These are phyloP conservation scores for Xylaria sp. DNA, from an alignment of 2,329 filamentous ascomycete species.

Conservation along the genomic window DNA sequence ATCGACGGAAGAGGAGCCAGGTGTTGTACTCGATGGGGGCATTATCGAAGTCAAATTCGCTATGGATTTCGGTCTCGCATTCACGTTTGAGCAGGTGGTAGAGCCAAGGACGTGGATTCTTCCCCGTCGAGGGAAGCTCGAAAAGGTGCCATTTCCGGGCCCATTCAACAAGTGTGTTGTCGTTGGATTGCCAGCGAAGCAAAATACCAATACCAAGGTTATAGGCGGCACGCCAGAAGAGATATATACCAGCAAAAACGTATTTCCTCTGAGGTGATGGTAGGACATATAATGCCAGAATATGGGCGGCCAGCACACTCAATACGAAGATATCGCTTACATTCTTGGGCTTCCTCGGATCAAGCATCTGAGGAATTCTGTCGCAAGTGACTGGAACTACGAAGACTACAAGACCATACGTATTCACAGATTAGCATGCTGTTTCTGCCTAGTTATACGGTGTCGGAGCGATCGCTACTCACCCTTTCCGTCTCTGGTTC, in stretches of 20 bases:
- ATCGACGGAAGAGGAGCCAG: conserved; percentile 93
- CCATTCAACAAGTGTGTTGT: conserved; percentile 85
- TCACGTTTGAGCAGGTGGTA: conserved; percentile 86
- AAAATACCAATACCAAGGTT: conserved; percentile 93
- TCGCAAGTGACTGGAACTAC: conserved; percentile 95
- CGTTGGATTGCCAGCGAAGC: conserved; percentile 86
- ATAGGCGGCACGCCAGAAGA: conserved; percentile 92
- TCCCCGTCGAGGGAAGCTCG: conserved; percentile 78
- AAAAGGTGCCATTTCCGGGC: conserved; percentile 86
- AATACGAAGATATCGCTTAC: conserved; percentile 84
- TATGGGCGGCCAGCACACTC: conserved; percentile 75
- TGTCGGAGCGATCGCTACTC: conserved; percentile 47
- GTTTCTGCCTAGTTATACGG: background rate
- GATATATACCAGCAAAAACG: conserved; percentile 80
- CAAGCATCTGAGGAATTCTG: conserved; percentile 97
- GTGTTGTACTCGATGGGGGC: conserved; percentile 99
- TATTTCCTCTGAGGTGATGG: conserved; percentile 73
- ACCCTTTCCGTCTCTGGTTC: conserved; percentile 91
- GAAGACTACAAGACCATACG: conserved; percentile 70
- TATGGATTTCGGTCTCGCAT: conserved; percentile 90
- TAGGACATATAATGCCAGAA: conserved; percentile 74
- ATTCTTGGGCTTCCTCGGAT: conserved; percentile 94
- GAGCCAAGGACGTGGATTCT: conserved; percentile 81
- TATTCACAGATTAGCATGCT: background rate
- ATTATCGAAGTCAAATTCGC: conserved; percentile 91